These are phyloP conservation scores for Rhizopogon roseolus DNA, from an alignment of 768 basidiomycete species.

Conservation along the genomic window DNA sequence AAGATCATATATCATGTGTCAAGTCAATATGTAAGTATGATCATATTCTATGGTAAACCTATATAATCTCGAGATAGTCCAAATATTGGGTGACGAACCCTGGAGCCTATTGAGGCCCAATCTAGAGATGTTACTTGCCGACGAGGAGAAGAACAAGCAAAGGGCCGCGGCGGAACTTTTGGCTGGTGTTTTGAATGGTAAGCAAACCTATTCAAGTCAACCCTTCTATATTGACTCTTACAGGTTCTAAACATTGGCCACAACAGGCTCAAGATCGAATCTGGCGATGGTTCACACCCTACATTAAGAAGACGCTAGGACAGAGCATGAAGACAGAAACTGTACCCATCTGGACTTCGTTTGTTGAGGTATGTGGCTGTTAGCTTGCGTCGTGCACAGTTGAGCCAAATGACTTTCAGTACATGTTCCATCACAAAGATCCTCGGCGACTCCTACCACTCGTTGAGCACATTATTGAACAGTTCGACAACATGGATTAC, in stretches of 20 bases:
- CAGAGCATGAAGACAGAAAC: slow-evolving; percentile 80
- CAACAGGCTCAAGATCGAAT: slow-evolving; percentile 58
- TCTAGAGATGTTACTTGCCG: slow-evolving; percentile 56
- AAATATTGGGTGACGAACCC: slow-evolving; percentile 60
- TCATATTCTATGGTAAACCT: neutral
- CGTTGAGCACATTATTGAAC: slow-evolving; percentile 64
- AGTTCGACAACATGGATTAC: slow-evolving; percentile 68
- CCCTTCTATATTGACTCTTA: slow-evolving; percentile 3
- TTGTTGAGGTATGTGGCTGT: slow-evolving; percentile 52
- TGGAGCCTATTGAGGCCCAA: slow-evolving; percentile 56
- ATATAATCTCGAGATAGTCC: slow-evolving; percentile 31
- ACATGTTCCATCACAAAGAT: slow-evolving; percentile 74
- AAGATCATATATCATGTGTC: slow-evolving; percentile 67
- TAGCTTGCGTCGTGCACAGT: neutral
- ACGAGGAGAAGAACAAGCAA: slow-evolving; percentile 83
- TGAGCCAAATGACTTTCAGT: slow-evolving; percentile 36
- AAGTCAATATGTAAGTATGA: slow-evolving; percentile 65
- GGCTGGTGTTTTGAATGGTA: slow-evolving; percentile 66
- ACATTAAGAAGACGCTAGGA: slow-evolving; percentile 60
- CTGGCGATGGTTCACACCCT: slow-evolving; percentile 79
- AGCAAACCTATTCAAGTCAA: neutral
- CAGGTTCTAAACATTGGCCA: slow-evolving; percentile 88
- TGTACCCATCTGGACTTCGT: slow-evolving; percentile 71
- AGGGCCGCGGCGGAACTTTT: slow-evolving; percentile 83
- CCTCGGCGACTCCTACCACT: slow-evolving; percentile 79